Evolutionary conservation across 345 rosid species (phyloP), one percentile per base, ranked within the genome.

Genomic region (Citrus unshiu): DNA sequence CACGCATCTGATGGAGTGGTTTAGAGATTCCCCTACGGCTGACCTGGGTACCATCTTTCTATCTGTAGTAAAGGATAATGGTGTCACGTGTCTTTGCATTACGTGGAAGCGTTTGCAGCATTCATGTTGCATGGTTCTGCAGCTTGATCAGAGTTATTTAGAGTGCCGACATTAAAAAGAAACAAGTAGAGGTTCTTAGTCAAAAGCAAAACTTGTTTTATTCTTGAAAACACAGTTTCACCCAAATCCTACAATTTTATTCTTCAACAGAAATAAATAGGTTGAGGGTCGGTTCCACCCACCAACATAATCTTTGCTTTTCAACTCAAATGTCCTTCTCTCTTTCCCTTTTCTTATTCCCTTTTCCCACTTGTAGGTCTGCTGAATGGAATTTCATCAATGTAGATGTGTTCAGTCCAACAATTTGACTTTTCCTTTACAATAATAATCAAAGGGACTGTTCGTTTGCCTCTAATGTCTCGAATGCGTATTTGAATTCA

Each of bases 281-380:
- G 82, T 76, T 72, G 82, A 76, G 76, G 81, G 80, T 62, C 22
- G 78, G 68, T 71, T 46, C 70, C 73, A 84, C 82, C 87, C 72
- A 81, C 84, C 84, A 84, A 81, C 84, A 84, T 79, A 70, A 81
- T 78, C 75, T 61, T 78, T 84, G 78, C 78, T 60, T 76, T 80
- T 81, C 84, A 78, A 78, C 73, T 70, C 78, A 30, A 51, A 10
- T 2, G 64, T 83, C 77, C 18, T 32, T 77, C 67, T 73, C 54
- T 68, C 16, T 9, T 27, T 16, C 10, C 34, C 24, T 19, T 46
- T 46, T 0, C 12, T 32, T 32, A 9, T 34, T 56, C 58, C 32
- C 37, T 35, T 51, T 62, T 43, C 57, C 72, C 74, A 24, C 59
- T 14, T 46, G 51, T 46, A 46, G 51, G 18, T 70, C 35, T 24